These are phyloP conservation scores for Corynespora cassiicola DNA, from an alignment of 2,329 filamentous ascomycete species.

Conservation along the genomic window DNA sequence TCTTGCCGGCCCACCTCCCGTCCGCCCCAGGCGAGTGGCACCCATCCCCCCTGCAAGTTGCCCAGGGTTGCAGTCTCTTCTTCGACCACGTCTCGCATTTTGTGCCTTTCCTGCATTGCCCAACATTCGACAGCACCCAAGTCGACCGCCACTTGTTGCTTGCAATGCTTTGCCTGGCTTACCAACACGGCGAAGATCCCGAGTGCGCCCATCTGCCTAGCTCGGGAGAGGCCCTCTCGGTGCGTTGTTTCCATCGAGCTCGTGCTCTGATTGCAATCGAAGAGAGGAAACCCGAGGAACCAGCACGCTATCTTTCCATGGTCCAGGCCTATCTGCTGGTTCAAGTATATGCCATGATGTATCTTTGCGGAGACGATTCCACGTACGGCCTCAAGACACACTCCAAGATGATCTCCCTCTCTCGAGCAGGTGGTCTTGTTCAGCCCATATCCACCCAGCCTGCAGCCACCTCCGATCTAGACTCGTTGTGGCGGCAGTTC, in stretches of 20 bases:
- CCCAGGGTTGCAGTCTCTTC: conserved; percentile 16
- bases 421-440: conserved; percentile 23
- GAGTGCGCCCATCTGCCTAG: conserved; percentile 11
- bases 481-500: conserved; percentile 22
- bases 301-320: conserved; percentile 6
- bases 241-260: conserved; percentile 19
- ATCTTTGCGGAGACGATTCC: conserved; percentile 20
- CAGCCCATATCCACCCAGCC: conserved; percentile 14
- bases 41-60: conserved; percentile 11
- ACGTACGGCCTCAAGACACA: conserved; percentile 26
- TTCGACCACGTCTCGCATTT: conserved; percentile 16
- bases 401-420: conserved; percentile 25
- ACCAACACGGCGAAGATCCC: conserved; percentile 25
- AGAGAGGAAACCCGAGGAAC: conserved; percentile 9
- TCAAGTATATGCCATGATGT: conserved; percentile 25
- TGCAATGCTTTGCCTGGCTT: conserved; percentile 22
- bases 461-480: conserved; percentile 16
- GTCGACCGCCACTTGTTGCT: conserved; percentile 14
- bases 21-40: conserved; percentile 15
- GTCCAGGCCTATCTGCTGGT: conserved; percentile 25
- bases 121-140: conserved; percentile 17
- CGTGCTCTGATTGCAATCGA: conserved; percentile 17
- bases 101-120: conserved; percentile 18
- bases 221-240: conserved; percentile 15
- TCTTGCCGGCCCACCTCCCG: conserved; percentile 9